Base-by-base conservation (phyloP, 2,329 filamentous ascomycete genomes). In the Neophaeococcomyces mojaviensis region DNA sequence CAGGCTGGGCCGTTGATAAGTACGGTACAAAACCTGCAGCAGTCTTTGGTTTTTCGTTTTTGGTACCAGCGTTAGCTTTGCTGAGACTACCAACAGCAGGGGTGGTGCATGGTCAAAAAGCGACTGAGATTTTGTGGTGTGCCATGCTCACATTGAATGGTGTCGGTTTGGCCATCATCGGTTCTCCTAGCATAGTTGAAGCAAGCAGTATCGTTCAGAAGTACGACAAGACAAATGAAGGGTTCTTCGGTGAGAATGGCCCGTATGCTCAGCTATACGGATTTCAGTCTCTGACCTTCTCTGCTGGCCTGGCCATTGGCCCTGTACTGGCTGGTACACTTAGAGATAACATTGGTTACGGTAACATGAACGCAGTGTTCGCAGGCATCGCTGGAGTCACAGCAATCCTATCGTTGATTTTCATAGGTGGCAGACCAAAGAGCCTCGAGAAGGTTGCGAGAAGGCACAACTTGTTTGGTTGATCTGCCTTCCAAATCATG, bases 191-290 rank as follows among this genome's bases (percentile, higher is more conserved):
- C 8, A 69, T 81, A 7, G 77, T 81, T 15, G 78, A 82, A 58
- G 68, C 74, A 1, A 75, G 75, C 4, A 63, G 66, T 9, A 67
- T 81, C 0, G 69, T 81, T 1, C 70, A 77, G 50, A 70, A 67
- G 34, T 81, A 77, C 54, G 70, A 77, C 49, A 65, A 70, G 37
- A 71, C 70, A 1, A 82, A 81, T 46, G 67, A 67, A 1, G 70
- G 69, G 0, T 65, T 77, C 41, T 82, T 81, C 52, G 74, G 76
- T 1, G 61, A 66, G 1, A 66, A 73, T 3, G 75, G 76, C 3
- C 79, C 79, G 0, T 82, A 82, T 56, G 79, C 79, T 2, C 81
- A 84, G 60, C 66, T 83, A 0, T 84, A 82, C 58, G 79, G 76
- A 2, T 64, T 84, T 48, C 81, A 78, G 54, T 78, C 73, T n/a